Evolutionary conservation across 306 rosid genomes (phyloP).

Genomic region (Cicer yamashitae): DNA sequence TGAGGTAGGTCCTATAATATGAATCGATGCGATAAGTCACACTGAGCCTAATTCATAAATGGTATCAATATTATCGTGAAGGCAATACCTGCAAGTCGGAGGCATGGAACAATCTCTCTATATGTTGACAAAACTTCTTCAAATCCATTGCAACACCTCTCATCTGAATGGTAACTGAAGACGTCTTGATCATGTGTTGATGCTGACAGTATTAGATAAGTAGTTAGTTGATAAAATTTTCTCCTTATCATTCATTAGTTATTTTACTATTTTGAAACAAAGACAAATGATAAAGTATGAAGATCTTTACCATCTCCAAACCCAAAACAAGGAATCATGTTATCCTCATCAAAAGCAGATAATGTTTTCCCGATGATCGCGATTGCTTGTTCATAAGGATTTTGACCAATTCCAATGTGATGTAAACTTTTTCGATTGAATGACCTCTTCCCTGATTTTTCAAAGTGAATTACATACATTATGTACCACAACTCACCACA

Average conservation of each 20-base stretch:
- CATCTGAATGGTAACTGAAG: constrained; percentile 71
- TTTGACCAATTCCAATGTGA: constrained; percentile 67
- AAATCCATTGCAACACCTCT: constrained; percentile 69
- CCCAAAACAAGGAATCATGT: constrained; percentile 90
- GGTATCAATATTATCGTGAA: neutral
- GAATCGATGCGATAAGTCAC: constrained; percentile 7
- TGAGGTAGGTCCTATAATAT: constrained; percentile 80
- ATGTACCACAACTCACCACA: constrained; percentile 14
- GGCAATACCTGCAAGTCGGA: constrained; percentile 73
- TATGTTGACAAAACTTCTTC: constrained; percentile 76
- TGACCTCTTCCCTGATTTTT: constrained; percentile 70
- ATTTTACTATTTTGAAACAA: constrained; percentile 18
- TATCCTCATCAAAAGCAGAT: constrained; percentile 80
- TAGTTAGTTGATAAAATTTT: no score
- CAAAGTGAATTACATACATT: constrained; percentile 31
- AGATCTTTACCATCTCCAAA: constrained; percentile 82
- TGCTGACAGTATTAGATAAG: constrained; percentile 47
- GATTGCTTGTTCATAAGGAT: constrained; percentile 90
- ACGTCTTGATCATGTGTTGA: constrained; percentile 86
- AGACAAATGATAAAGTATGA: constrained; percentile 24
- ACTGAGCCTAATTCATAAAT: constrained; percentile 17
- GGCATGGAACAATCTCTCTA: constrained; percentile 74
- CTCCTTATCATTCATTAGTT: no score
- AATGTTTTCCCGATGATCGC: constrained; percentile 83
- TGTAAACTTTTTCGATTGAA: constrained; percentile 85